Base-by-base conservation (phyloP, 805 yeast species). In the Yamadazyma philogaea region DNA sequence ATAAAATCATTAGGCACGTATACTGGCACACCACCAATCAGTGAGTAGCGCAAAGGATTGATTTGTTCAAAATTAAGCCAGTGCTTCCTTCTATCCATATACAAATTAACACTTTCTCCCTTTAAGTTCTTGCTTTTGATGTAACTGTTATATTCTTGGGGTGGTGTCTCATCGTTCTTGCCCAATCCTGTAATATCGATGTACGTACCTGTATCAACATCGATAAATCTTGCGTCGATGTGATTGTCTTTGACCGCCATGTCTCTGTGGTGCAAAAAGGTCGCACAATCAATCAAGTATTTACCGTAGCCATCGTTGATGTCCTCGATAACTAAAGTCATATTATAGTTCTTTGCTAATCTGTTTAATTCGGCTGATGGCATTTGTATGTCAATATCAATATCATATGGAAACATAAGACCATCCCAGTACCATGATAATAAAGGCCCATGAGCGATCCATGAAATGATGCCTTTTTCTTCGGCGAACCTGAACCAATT, bases 151-250 rank as follows among this genome's bases (percentile, higher is more conserved):
- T 39, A 48, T 24, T 48, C 52, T 28, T 38, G 43, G 10, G 37
- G 38, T 8, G 53, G 56, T 3, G 48, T 40, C 28, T 52, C 58
- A 16, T 50, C 45, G 19, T 54, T 50, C 22, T 51, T 51, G n/a
- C 59, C 59, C 17, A 61, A 44, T 5, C 80, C 86, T 2, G 78
- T 73, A 39, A 81, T 66, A 50, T 81, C 85, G 40, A 81, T 66
- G 51, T 78, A 81, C 6, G 73, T 53, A 7, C 86, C 86, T 1
- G 81, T 73, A 39, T 74, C 74, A 10, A 72, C 66, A 52, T 81
- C 86, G 43, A 81, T 77, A 51, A 81, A 77, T 46, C 84, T 68
- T 8, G 81, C 66, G 40, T 61, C 66, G 19, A 61, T 60, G 49
- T 51, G 42, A 41, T 57, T 59, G 48, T 60, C 61, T 19, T 51